Percentiles rank a stretch among this genome's conserved stretches.
Conservation (phyloP, 208 protist species). For the Leishmania major region DNA sequence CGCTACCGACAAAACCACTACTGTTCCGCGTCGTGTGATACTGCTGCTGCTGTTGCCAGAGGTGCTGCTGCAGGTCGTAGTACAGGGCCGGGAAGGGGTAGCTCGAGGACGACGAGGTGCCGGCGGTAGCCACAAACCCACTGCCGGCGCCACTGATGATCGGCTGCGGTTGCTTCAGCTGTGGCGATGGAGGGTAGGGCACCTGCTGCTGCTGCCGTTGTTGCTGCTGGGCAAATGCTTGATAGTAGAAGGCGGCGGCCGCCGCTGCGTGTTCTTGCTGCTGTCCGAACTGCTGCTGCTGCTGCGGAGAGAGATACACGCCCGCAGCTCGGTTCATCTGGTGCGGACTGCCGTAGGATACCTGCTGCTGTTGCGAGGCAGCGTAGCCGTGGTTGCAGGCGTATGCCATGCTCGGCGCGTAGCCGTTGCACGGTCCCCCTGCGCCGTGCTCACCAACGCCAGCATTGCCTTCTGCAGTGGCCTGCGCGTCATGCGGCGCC, state of each 20-base stretch:
- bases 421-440: background rate
- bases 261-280: constrained; percentile 16
- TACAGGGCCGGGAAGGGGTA: constrained; percentile 19
- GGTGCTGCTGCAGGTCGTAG: constrained; percentile 34
- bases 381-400: background rate
- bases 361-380: constrained; percentile 5
- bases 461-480: background rate
- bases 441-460: background rate
- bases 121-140: background rate
- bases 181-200: too few species aligned
- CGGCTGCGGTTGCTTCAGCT: constrained; percentile 1
- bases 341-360: constrained; percentile 12
- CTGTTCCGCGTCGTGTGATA: background rate
- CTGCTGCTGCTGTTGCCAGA: constrained; percentile 29
- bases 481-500: background rate
- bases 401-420: background rate
- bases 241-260: constrained; percentile 21
- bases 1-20: background rate
- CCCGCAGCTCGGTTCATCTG: background rate
- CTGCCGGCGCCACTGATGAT: background rate
- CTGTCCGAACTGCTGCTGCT: constrained; percentile 13
- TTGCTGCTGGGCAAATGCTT: constrained; percentile 16
- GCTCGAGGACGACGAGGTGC: background rate
- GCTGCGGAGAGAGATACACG: constrained; percentile 1
- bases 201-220: background rate